These are phyloP conservation scores for Leonotis leonurus DNA, from an alignment of 257 asterid genomes.

Conservation along the genomic window DNA sequence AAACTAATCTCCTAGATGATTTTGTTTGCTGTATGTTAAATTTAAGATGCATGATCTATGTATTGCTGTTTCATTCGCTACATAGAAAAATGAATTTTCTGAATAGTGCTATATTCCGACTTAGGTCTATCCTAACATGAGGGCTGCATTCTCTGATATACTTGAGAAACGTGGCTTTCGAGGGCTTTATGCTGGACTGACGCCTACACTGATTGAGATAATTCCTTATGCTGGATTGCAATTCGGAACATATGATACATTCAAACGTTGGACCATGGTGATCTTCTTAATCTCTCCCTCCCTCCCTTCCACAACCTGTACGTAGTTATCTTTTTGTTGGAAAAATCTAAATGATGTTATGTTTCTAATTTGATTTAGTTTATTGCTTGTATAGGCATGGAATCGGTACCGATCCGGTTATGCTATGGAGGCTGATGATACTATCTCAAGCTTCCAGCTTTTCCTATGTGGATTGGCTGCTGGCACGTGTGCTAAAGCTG, in stretches of 20 bases:
- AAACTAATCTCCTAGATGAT: neutral
- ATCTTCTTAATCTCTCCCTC: neutral
- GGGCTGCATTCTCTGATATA: constrained; percentile 61
- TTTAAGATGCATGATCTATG: neutral
- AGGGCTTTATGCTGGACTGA: constrained; percentile 83
- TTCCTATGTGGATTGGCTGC: constrained; percentile 79
- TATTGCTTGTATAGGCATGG: constrained; percentile 47
- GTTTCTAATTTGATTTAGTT: constrained; percentile 4
- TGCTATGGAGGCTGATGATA: constrained; percentile 23
- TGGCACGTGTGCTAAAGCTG: constrained; percentile 81
- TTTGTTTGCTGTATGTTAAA: neutral
- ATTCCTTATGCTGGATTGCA: constrained; percentile 93
- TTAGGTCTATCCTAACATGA: constrained; percentile 87
- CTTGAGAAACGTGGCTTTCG: constrained; percentile 56
- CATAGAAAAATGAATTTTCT: neutral
- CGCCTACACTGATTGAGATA: constrained; percentile 86
- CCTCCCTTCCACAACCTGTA: too few species aligned
- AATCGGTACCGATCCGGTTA: constrained; percentile 40
- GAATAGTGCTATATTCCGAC: constrained; percentile 12
- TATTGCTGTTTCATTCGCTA: neutral
- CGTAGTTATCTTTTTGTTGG: too few species aligned
- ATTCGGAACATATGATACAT: constrained; percentile 88
- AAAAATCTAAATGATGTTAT: neutral
- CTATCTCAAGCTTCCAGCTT: constrained; percentile 77
- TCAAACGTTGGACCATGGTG: constrained; percentile 89